phyloP scores from a whole-genome alignment of 208 protist species.

The Crithidia acanthocephali region DNA sequence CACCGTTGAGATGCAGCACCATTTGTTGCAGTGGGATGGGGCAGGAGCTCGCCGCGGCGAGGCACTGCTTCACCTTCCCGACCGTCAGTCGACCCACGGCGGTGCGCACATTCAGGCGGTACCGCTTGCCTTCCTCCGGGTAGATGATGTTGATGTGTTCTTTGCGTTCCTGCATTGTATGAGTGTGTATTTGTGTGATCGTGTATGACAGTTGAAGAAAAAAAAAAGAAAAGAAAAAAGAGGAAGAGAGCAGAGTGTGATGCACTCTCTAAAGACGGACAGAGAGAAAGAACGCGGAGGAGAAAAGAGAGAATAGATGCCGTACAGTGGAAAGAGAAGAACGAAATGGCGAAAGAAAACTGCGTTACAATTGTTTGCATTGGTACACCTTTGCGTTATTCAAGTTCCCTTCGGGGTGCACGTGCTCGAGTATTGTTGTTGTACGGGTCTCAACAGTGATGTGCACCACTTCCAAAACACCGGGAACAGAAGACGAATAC shows the following conservation, averaged over 20 bases:
- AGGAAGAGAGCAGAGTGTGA: background rate
- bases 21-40: constrained; percentile 47
- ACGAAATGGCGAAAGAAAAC: too few species aligned
- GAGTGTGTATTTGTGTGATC: background rate
- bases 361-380: too few species aligned
- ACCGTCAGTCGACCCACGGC: constrained; percentile 57
- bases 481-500: too few species aligned
- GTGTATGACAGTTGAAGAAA: background rate
- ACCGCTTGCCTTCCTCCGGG: constrained; percentile 62
- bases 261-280: too few species aligned
- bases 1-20: constrained; percentile 64
- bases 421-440: too few species aligned
- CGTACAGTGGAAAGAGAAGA: too few species aligned
- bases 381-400: too few species aligned
- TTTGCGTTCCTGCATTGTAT: constrained; percentile 15
- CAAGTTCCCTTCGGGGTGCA: too few species aligned
- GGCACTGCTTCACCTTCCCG: constrained; percentile 73
- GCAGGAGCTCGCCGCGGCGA: constrained; percentile 57
- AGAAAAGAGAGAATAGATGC: too few species aligned
- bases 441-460: too few species aligned
- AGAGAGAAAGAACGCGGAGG: too few species aligned
- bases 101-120: constrained; percentile 57
- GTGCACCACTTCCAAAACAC: too few species aligned
- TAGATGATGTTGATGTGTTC: constrained; percentile 63
- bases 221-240: background rate